phyloP scores from a whole-genome alignment of 495 filamentous ascomycete species.

The Margaritispora aquatica region DNA sequence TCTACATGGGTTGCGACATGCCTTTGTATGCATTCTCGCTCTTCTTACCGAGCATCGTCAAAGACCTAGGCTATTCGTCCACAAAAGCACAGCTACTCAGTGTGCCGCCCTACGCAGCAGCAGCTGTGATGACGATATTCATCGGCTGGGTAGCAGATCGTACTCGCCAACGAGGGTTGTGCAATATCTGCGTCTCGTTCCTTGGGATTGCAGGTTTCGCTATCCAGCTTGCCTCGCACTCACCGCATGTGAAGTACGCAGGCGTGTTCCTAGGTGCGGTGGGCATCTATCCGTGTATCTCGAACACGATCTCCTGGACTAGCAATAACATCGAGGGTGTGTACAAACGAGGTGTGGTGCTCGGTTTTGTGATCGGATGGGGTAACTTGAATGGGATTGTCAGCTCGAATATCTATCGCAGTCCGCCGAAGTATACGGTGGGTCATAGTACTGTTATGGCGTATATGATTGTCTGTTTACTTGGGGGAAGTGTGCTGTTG shows the following conservation, averaged over 20 bases:
- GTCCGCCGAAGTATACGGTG: conserved; percentile 36
- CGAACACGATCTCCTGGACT: conserved; percentile 89
- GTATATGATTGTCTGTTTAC: conserved; percentile 42
- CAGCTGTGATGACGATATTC: conserved; percentile 67
- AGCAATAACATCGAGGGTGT: conserved; percentile 89
- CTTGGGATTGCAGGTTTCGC: conserved; percentile 72
- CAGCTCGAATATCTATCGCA: conserved; percentile 60
- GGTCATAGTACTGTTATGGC: conserved; percentile 43
- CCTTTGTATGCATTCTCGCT: conserved; percentile 87
- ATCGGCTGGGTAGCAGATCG: conserved; percentile 78
- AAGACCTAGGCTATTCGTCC: conserved; percentile 60
- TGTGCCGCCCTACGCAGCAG: conserved; percentile 85
- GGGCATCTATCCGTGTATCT: conserved; percentile 86
- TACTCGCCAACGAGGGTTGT: conserved; percentile 69
- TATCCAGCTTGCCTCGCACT: conserved; percentile 61
- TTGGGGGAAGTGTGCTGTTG: conserved; percentile 54
- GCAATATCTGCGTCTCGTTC: conserved; percentile 67
- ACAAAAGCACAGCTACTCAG: conserved; percentile 74
- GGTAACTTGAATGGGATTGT: conserved; percentile 89
- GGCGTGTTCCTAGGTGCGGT: conserved; percentile 81
- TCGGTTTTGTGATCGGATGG: conserved; percentile 89
- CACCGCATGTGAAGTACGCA: conserved; percentile 66
- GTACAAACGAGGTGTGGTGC: conserved; percentile 82
- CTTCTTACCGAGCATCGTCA: conserved; percentile 84
- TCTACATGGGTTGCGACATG: conserved; percentile 71